Evolutionary conservation across 1,284 basidiomycete genomes (phyloP).

Genomic region (Ceratobasidium sp.): DNA sequence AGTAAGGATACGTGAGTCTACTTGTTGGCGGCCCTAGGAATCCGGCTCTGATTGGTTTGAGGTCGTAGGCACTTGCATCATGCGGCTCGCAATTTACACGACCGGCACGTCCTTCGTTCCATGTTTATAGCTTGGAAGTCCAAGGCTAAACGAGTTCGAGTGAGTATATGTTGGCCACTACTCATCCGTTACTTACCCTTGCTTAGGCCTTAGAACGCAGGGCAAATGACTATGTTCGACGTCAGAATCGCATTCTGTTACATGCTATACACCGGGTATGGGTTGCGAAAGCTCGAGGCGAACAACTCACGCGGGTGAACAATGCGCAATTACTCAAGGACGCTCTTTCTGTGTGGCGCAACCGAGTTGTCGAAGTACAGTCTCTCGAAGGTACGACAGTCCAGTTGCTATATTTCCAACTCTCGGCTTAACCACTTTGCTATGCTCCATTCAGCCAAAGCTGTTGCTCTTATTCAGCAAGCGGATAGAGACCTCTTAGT

Average conservation of each 20-base stretch:
- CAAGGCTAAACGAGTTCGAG: conserved; percentile 59
- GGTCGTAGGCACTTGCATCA: conserved; percentile 56
- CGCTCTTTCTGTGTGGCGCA: conserved; percentile 63
- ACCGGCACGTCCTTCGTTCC: conserved; percentile 57
- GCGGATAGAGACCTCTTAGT: conserved; percentile 12
- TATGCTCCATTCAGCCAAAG: conserved; percentile 10
- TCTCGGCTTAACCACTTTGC: not conserved
- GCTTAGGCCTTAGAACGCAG: conserved; percentile 60
- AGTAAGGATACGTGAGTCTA: conserved; percentile 43
- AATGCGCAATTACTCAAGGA: conserved; percentile 57
- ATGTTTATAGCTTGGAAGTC: conserved; percentile 64
- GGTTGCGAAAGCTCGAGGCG: conserved; percentile 73
- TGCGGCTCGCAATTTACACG: conserved; percentile 57
- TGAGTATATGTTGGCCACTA: conserved; percentile 51
- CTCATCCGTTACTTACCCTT: conserved; percentile 8
- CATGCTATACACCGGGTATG: conserved; percentile 71
- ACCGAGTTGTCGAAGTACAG: conserved; percentile 51
- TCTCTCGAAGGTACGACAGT: conserved; percentile 12
- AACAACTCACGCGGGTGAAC: conserved; percentile 64
- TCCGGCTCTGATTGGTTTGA: not conserved
- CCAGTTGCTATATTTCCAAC: not conserved
- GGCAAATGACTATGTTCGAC: conserved; percentile 63
- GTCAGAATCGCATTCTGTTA: conserved; percentile 68
- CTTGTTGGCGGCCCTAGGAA: not conserved
- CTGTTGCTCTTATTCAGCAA: not conserved